These are phyloP conservation scores for Xylogone sp. DNA, from an alignment of 2,329 filamentous ascomycete species.

Conservation along the genomic window DNA sequence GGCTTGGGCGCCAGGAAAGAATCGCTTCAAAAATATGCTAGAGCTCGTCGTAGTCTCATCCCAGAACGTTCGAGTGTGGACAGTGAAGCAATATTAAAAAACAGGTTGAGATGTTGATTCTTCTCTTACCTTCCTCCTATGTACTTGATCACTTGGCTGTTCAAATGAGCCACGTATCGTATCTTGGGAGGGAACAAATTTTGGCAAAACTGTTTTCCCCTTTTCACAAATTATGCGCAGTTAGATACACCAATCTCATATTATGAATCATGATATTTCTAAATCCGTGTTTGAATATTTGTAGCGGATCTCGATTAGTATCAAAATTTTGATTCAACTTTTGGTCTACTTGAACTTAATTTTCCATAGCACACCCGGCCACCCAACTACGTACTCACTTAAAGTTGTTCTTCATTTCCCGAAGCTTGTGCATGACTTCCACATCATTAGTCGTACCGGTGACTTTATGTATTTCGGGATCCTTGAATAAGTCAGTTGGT, in stretches of 20 bases:
- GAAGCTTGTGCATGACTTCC: slow-evolving; percentile 78
- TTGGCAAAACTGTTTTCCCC: slow-evolving; percentile 3
- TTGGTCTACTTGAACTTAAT: slow-evolving; percentile 51
- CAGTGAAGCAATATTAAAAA: slow-evolving; percentile 51
- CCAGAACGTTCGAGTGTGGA: slow-evolving; percentile 53
- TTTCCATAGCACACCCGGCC: slow-evolving; percentile 68
- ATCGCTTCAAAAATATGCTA: slow-evolving; percentile 41
- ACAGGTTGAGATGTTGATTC: slow-evolving; percentile 30
- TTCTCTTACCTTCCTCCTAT: slow-evolving; percentile 30
- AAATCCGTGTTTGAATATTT: too few species aligned
- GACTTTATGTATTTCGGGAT: slow-evolving; percentile 77
- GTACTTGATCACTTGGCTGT: slow-evolving; percentile 21
- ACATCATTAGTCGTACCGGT: slow-evolving; percentile 78
- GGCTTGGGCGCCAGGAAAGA: not conserved
- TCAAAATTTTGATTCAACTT: not conserved
- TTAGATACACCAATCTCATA: too few species aligned
- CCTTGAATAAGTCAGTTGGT: slow-evolving; percentile 40
- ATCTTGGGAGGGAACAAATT: slow-evolving; percentile 39
- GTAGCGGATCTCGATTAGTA: not conserved
- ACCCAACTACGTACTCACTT: slow-evolving; percentile 27
- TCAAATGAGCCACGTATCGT: slow-evolving; percentile 25
- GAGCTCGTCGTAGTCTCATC: slow-evolving; percentile 48
- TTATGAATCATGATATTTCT: too few species aligned
- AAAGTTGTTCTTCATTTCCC: slow-evolving; percentile 80
- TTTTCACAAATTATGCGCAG: too few species aligned